Evolutionary conservation across 2,329 filamentous ascomycete species (phyloP).

Genomic region (Aspergillus felis): DNA sequence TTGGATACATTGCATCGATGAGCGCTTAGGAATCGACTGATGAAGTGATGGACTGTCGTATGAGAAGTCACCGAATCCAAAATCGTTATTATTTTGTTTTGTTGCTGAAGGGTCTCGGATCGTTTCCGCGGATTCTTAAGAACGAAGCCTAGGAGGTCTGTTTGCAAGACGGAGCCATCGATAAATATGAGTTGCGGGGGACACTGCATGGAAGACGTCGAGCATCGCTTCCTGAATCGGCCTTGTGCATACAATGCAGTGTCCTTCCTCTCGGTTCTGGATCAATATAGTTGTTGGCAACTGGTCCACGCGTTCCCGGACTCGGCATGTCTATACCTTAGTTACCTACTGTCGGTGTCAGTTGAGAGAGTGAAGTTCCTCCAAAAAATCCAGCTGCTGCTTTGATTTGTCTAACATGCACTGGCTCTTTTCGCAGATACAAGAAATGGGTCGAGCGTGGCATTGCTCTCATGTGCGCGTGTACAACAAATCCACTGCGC

Average conservation of each 20-base stretch:
- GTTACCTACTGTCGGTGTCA: background rate
- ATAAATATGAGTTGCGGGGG: background rate
- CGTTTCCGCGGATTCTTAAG: background rate
- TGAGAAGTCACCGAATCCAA: background rate
- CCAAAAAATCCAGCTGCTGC: background rate
- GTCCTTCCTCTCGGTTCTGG: background rate
- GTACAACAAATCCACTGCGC: background rate
- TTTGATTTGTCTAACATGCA: background rate
- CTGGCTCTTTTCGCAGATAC: background rate
- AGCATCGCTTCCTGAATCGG: background rate
- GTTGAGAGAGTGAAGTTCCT: background rate
- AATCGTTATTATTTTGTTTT: background rate
- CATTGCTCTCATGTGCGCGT: conserved; percentile 2
- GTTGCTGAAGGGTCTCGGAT: background rate
- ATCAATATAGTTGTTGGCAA: background rate
- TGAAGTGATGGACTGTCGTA: background rate
- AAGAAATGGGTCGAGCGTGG: conserved; percentile 5
- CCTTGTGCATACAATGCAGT: background rate
- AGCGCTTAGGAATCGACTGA: background rate
- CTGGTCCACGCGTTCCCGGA: background rate
- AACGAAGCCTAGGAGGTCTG: background rate
- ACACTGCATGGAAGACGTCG: background rate
- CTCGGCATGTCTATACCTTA: background rate
- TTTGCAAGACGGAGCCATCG: background rate
- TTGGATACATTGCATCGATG: background rate